A percentile compares a stretch with the other conserved stretches of the same genome.
These are phyloP conservation scores for Houttuynia cordata DNA, from an alignment of 164 flowering plant species.

Conservation along the genomic window DNA sequence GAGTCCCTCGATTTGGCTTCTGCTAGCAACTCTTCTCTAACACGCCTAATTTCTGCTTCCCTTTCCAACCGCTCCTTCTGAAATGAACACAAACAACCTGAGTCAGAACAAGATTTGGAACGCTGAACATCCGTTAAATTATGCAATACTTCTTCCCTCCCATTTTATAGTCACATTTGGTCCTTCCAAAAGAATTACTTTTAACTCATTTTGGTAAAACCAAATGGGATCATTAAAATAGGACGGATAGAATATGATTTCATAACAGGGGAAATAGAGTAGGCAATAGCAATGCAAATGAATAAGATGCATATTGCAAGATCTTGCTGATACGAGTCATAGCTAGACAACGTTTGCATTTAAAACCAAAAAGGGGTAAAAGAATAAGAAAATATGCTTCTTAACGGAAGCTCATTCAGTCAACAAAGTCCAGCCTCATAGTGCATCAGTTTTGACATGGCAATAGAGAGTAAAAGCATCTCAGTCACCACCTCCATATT, in stretches of 20 bases:
- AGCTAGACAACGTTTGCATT: background rate
- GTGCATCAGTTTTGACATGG: too few species aligned
- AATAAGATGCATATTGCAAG: background rate
- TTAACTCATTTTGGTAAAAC: too few species aligned
- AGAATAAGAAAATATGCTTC: too few species aligned
- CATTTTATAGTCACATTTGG: too few species aligned
- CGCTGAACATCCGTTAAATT: background rate
- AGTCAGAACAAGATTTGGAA: background rate
- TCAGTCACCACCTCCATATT: too few species aligned
- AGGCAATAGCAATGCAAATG: background rate
- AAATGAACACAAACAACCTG: background rate
- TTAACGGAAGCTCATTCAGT: too few species aligned
- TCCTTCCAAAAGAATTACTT: too few species aligned
- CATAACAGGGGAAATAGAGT: background rate
- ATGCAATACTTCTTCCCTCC: too few species aligned
- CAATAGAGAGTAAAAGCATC: too few species aligned
- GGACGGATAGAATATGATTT: too few species aligned
- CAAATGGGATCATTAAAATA: too few species aligned
- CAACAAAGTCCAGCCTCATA: too few species aligned
- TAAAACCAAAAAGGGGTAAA: background rate
- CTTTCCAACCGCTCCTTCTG: slow-evolving; percentile 53
- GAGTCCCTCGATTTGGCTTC: slow-evolving; percentile 25
- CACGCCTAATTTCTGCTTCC: slow-evolving; percentile 48
- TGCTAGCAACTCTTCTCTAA: slow-evolving; percentile 8
- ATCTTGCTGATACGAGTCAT: background rate